Evolutionary conservation across 2,329 filamentous ascomycete genomes (phyloP), one percentile per base, ranked within the genome.

Genomic region (Fusarium equiseti): DNA sequence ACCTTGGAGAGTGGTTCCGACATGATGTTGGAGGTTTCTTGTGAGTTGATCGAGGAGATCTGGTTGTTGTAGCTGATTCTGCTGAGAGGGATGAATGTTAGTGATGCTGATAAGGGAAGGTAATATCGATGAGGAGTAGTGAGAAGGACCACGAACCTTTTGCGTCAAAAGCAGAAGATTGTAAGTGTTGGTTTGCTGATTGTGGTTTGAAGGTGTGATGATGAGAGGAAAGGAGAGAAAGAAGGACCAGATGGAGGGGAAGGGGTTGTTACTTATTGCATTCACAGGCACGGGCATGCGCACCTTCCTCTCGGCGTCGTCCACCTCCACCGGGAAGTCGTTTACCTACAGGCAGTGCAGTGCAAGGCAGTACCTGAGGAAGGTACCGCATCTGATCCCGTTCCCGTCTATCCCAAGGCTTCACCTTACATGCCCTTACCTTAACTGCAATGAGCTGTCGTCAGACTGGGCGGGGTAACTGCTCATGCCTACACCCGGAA

Each of bases 1-100:
- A 97, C 90, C 86, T 97, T 97, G 83, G 88, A 88, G 80, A 97
- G 89, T 77, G 91, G 88, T 81, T 82, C 80, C 69, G 79, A 76
- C 80, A 82, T 82, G 76, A 58, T 79, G 71, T 63, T 59, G 52
- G 54, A 53, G 24, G 24, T 18, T 66, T 68, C 42, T 61, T 70
- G 65, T 61, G 56, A 63, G 67, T 56, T 70, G 74, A 75, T 74
- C 72, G 53, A 61, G 38, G 45, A 66, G 70, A 72, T 74, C 73
- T 63, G 27, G 42, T 59, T 66, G 56, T 64, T 43, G 58, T 64
- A 57, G 48, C 31, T 60, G 52, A 15, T 64, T 68, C 68, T 72
- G 71, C 69, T 67, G 18, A 43, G 18, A 43, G 48, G 51, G 13
- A 42, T 35, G 15, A 16, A 32, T 32, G 59, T 72, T 57, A 75